Evolutionary conservation across 73 alveolate genomes (phyloP).

Genomic region (Paraurostyla sp.): DNA sequence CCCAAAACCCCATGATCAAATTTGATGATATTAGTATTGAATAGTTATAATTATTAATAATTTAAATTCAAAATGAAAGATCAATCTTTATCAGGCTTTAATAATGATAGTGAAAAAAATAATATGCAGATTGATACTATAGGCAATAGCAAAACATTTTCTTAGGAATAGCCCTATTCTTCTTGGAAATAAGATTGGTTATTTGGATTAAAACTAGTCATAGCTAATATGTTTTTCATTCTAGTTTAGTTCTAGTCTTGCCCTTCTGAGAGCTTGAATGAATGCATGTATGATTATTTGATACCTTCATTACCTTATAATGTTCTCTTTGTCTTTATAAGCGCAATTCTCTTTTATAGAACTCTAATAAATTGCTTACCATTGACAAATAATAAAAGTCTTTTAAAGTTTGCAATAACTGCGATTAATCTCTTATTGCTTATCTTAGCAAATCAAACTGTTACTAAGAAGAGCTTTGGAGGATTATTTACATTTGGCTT

Average conservation of each 20-base stretch:
- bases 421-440: background rate
- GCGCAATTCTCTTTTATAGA: background rate
- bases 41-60: too few relatives aligned
- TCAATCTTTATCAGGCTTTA: too few relatives aligned
- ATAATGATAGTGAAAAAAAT: too few relatives aligned
- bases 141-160: too few relatives aligned
- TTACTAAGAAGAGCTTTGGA: constrained; percentile 9
- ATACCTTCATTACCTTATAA: background rate
- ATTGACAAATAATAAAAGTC: background rate
- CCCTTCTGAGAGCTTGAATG: constrained; percentile 38
- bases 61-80: too few relatives aligned
- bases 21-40: too few relatives aligned
- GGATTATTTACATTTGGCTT: constrained; percentile 9
- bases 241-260: background rate
- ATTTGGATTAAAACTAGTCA: background rate
- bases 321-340: background rate
- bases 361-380: background rate
- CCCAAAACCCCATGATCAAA: too few relatives aligned
- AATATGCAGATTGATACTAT: too few relatives aligned
- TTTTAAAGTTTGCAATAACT: background rate
- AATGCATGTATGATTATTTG: constrained; percentile 33
- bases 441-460: background rate
- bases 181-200: too few relatives aligned
- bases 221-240: background rate
- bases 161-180: too few relatives aligned